Evolutionary conservation across 2,329 filamentous ascomycete genomes (phyloP), one percentile per base, ranked within the genome.

Genomic region (Venturia carpophila): DNA sequence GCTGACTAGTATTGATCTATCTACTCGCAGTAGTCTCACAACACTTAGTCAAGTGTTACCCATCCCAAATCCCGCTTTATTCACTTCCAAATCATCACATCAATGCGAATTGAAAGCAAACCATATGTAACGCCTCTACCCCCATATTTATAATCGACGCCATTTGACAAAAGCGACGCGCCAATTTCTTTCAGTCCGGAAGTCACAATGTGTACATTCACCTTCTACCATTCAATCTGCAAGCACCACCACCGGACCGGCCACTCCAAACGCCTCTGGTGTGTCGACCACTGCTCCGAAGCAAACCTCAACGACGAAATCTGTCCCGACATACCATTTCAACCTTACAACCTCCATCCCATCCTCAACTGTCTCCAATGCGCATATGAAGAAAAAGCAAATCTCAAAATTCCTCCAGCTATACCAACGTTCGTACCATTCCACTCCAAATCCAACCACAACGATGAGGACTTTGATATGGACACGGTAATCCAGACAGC

Each of bases 191-290:
- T n/a, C 9, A 24, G 21, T 4, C 11, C 13, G 19, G 1, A 5
- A 9, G 27, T 24, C 1, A 15, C 1, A 10, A 58, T 58, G 52
- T 58, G 52, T 11, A 58, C 15, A 34, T 58, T 58, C 30, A 58
- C 30, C 3, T 58, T n/a, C 52, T 37, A 37, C 4, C 13, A 19
- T 13, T 34, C 52, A 56, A 34, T 37, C 10, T 56, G 52, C 27
- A 30, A 17, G 1, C 30, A 56, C 27, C 52, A 37, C 52, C 24
- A 6, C 52, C n/a, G n/a, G n/a, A 56, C 27, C 27, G 52, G 52
- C 5, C 52, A 56, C 52, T 56, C 52, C 15, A 56, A 56, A n/a
- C 52, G 52, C 15, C 34, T 21, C 52, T 56, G 52, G 52, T 56
- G 27, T 27, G 11, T 56, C 11, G 19, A 19, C n/a, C 13, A 10